Percentiles rank a stretch among this genome's conserved stretches.
Evolutionary conservation across 2,329 filamentous ascomycete genomes (phyloP).

Genomic region (Knoxdaviesia proteae): DNA sequence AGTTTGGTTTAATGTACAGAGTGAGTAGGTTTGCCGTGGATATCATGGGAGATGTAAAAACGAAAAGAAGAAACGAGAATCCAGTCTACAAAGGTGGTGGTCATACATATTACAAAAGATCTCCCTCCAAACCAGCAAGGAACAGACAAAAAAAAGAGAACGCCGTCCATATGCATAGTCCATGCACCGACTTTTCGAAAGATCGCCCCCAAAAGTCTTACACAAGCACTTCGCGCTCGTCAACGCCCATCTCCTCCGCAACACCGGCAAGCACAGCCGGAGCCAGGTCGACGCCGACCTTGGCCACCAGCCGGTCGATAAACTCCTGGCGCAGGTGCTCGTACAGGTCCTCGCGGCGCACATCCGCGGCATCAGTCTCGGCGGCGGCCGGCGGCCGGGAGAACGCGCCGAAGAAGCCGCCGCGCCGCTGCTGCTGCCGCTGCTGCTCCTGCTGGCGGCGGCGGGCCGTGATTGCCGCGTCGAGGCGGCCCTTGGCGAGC

Average conservation of each 20-base stretch:
- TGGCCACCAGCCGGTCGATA: constrained; percentile 8
- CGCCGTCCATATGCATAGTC: too few relatives aligned
- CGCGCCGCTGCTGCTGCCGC: constrained; percentile 7
- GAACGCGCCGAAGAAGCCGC: too few relatives aligned
- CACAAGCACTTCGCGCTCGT: constrained; percentile 8
- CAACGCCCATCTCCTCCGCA: constrained; percentile 21
- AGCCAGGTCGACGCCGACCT: neutral
- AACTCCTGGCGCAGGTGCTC: constrained; percentile 18
- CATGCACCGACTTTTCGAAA: too few relatives aligned
- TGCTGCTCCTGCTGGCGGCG: constrained; percentile 1
- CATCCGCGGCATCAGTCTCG: constrained; percentile 14
- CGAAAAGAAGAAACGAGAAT: too few relatives aligned
- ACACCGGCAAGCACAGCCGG: constrained; percentile 7
- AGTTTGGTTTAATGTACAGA: too few relatives aligned
- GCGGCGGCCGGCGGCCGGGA: constrained; percentile 9
- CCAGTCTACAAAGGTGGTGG: too few relatives aligned
- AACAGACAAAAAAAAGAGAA: too few relatives aligned
- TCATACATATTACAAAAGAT: too few relatives aligned
- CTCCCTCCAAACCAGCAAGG: too few relatives aligned
- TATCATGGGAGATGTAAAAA: too few relatives aligned
- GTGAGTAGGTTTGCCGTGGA: too few relatives aligned
- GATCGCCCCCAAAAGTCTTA: too few relatives aligned
- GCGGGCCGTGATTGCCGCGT: constrained; percentile 14
- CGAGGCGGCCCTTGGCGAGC: constrained; percentile 19
- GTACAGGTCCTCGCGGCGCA: constrained; percentile 18